Evolutionary conservation across 768 basidiomycete genomes (phyloP).

Genomic region (Naganishia randhawae): DNA sequence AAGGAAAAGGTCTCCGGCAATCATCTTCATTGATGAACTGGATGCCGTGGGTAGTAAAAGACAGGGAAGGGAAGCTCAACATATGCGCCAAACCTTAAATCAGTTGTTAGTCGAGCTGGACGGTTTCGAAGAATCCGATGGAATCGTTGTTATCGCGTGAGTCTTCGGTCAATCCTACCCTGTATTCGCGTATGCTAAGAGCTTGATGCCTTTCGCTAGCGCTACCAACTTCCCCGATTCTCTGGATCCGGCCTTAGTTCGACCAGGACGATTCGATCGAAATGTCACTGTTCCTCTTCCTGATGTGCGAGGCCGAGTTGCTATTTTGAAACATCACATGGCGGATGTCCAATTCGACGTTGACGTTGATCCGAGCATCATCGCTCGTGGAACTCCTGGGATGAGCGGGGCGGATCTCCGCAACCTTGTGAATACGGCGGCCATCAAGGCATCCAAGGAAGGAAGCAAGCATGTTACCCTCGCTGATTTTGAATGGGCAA

Average conservation of each 20-base stretch:
- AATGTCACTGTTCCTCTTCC: slow-evolving; percentile 87
- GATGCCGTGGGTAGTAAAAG: slow-evolving; percentile 72
- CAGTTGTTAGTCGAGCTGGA: slow-evolving; percentile 97
- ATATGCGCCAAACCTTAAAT: slow-evolving; percentile 66
- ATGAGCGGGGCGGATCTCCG: slow-evolving; percentile 96
- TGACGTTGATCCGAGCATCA: slow-evolving; percentile 78
- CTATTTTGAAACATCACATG: slow-evolving; percentile 90
- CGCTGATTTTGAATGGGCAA: slow-evolving; percentile 90
- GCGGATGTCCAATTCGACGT: slow-evolving; percentile 59
- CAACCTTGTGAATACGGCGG: slow-evolving; percentile 94
- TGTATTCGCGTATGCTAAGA: neutral
- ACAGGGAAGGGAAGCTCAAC: slow-evolving; percentile 46
- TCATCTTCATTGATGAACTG: slow-evolving; percentile 96
- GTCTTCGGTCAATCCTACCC: neutral
- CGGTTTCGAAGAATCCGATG: slow-evolving; percentile 85
- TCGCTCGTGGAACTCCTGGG: slow-evolving; percentile 90
- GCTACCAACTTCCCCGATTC: slow-evolving; percentile 92
- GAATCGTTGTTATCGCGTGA: slow-evolving; percentile 91
- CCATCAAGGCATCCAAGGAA: slow-evolving; percentile 89
- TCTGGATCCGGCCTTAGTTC: slow-evolving; percentile 88
- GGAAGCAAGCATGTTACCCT: slow-evolving; percentile 63
- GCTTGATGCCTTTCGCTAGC: neutral
- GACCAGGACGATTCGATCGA: slow-evolving; percentile 94
- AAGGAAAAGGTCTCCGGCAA: slow-evolving; percentile 88
- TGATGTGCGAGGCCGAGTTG: slow-evolving; percentile 87